Conservation (phyloP, 192 early-diverging fungal species). For the Rhizophlyctis rosea region DNA sequence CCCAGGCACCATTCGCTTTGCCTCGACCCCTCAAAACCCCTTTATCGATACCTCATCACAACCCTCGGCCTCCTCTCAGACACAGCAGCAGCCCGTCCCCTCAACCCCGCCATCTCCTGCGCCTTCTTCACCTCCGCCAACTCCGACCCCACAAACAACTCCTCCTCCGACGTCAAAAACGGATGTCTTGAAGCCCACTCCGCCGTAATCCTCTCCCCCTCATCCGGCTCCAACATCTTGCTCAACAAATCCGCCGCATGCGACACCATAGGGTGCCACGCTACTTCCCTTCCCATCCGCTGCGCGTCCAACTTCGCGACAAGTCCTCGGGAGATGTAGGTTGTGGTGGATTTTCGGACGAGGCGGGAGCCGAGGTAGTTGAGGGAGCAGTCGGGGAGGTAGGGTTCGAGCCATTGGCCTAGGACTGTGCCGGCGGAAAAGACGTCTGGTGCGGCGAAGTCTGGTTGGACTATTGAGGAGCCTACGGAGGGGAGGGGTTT, state of each 20-base stretch:
- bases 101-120: too few species aligned
- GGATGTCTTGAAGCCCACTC: conserved; percentile 53
- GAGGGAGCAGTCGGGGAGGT: conserved; percentile 58
- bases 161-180: conserved; percentile 38
- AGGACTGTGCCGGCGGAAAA: conserved; percentile 68
- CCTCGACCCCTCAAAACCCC: too few species aligned
- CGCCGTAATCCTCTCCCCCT: conserved; percentile 52
- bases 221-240: conserved; percentile 53
- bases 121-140: too few species aligned
- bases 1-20: too few species aligned
- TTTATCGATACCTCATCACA: too few species aligned
- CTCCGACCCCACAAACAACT: conserved; percentile 18
- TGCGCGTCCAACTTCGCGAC: conserved; percentile 3
- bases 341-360: conserved; percentile 65
- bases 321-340: conserved; percentile 56
- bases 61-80: too few species aligned
- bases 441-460: conserved; percentile 55
- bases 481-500: conserved; percentile 54
- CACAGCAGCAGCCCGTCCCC: too few species aligned
- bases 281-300: conserved; percentile 7
- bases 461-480: conserved; percentile 51
- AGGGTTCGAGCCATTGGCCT: conserved; percentile 73
- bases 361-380: conserved; percentile 68
- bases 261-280: conserved; percentile 47
- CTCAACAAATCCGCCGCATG: conserved; percentile 64